Conservation (phyloP, 163 green algal species). For the Scenedesmus sp. region DNA sequence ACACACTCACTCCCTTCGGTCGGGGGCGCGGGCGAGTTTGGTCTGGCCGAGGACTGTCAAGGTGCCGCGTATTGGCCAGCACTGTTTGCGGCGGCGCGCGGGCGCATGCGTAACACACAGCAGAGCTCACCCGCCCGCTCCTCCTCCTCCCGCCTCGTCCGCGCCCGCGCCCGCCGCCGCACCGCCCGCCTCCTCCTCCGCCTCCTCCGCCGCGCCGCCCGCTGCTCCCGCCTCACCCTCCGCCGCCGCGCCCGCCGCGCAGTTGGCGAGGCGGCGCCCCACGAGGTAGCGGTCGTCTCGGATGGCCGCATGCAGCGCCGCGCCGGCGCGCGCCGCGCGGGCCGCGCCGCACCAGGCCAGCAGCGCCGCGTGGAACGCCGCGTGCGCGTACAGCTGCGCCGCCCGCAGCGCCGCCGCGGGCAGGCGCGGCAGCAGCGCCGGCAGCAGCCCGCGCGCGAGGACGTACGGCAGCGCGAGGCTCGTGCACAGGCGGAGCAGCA, state of each 20-base stretch:
- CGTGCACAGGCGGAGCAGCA: conserved; percentile 14
- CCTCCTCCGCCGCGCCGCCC: neutral
- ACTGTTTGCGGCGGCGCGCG: too few relatives aligned
- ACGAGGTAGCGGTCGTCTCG: conserved; percentile 46
- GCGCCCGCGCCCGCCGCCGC: too few relatives aligned
- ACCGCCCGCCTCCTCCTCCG: too few relatives aligned
- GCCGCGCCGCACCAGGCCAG: neutral
- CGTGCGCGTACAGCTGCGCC: conserved; percentile 28
- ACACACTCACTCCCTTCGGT: too few relatives aligned
- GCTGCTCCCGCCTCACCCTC: neutral
- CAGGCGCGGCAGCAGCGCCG: conserved; percentile 31
- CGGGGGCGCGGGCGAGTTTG: too few relatives aligned
- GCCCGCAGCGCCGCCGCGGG: conserved; percentile 18
- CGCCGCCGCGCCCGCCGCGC: conserved; percentile 6
- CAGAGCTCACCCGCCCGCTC: too few relatives aligned
- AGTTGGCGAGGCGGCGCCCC: conserved; percentile 41
- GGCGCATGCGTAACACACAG: too few relatives aligned
- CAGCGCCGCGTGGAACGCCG: conserved; percentile 8
- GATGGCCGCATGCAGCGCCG: conserved; percentile 43
- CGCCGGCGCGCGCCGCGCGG: neutral
- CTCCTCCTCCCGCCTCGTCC: too few relatives aligned
- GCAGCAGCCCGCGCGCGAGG: conserved; percentile 31
- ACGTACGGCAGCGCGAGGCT: conserved; percentile 40
- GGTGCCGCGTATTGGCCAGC: too few relatives aligned
- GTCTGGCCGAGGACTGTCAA: too few relatives aligned